Base-by-base conservation (phyloP, 345 rosid species). In the Cochlearia excelsa region DNA sequence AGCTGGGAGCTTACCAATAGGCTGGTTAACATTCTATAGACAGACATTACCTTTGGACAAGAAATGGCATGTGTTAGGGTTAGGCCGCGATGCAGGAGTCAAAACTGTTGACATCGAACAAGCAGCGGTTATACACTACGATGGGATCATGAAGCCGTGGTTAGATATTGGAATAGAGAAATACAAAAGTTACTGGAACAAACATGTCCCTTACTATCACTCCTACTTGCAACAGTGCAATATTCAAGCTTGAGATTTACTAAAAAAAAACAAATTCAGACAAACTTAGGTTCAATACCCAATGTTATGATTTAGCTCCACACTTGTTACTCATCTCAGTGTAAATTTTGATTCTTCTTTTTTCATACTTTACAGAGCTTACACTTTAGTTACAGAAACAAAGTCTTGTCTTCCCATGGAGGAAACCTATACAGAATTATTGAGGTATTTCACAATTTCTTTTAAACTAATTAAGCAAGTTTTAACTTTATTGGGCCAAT, bases 141-240 rank as follows among this genome's bases (percentile, higher is more conserved):
- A 87, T 45, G 99, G 99, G 52, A 73, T 84, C 65, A 82, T 79
- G 96, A 89, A 93, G 75, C 99, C 99, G 7, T 93, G 99, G 99
- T 76, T 87, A 53, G 96, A 93, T 37, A 84, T 87, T 3, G 99
- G 84, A 60, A 75, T 87, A 61, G 70, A 66, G 3, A 81, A 81
- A 74, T 85, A 85, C 67, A 93, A 81, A 74, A 71, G 72, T 43
- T 81, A 82, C 57, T 93, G 99, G 99, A 79, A 77, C 74, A 74
- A 60, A 46, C 79, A 84, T 59, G 63, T 93, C 38, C 79, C 77
- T 4, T 79, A 72, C 63, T 68, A 77, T 49, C 73, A 80, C 60
- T 77, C 80, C 34, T 68, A 67, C 68, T 70, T 84, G 69, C 90
- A 76, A 63, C 83, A 69, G 40, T 86, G 88, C 88, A 86, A 86